Base-by-base conservation (phyloP, 495 filamentous ascomycete genomes). In the Chaetomium fimeti region DNA sequence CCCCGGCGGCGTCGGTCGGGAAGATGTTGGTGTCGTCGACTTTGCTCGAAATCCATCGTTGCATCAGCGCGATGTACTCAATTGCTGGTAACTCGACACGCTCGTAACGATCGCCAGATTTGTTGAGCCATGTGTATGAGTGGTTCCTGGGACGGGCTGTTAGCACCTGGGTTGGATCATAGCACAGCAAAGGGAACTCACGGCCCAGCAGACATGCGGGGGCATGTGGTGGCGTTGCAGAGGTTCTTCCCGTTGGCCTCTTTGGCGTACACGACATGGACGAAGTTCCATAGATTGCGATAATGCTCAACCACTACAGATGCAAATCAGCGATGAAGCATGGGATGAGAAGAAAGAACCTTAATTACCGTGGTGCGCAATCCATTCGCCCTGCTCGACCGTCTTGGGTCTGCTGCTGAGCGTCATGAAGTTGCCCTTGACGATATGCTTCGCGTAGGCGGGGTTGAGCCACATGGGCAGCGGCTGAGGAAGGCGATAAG, bases 351-450 rank as follows among this genome's bases (percentile, higher is more conserved):
- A 48, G 22, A 54, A 15, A 48, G 22, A 54, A 22, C 1, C 1
- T 12, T 27, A 0, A 81, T 76, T 80, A 95, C 93, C 88, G 84
- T 96, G 93, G 76, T 96, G 92, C 60, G 92, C 92, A 64, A 96
- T 79, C 93, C 93, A 97, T 72, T 97, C 93, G 38, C 91, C 92
- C 64, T 90, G 83, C 73, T 96, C 93, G 29, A 96, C 89, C 57
- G 91, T 88, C 75, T 90, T 90, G 11, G 93, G 93, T 72, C 90
- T 89, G 57, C 90, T 90, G 68, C 91, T 93, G 49, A 97, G 77
- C 24, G 93, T 96, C 89, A 95, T 91, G 74, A 96, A 96, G 77
- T 96, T 97, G 51, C 93, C 93, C 77, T 91, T 95, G 66, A 96
- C 93, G 63, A 95, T 93, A 66, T 96, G 84, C 68, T 87, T 88